Conservation (phyloP, 257 asterid species). For the Apocynum venetum region DNA sequence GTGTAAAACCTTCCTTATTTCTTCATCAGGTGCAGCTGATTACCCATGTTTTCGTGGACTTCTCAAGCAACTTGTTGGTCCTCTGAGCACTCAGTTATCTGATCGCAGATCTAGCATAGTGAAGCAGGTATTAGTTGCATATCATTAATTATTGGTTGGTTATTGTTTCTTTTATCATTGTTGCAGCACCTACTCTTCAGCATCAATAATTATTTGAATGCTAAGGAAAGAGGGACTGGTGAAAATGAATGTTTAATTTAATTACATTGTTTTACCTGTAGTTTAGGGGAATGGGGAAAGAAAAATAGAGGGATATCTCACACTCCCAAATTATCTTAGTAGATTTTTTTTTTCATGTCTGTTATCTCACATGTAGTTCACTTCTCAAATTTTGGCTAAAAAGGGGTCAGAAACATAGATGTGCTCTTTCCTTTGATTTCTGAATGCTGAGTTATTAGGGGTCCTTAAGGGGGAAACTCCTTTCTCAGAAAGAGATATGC, state of each 20-base stretch:
- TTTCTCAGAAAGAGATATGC: neutral
- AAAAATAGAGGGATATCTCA: neutral
- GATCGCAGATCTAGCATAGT: conserved; percentile 98
- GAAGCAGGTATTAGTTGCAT: conserved; percentile 62
- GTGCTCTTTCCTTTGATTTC: neutral
- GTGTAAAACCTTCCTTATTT: conserved; percentile 1
- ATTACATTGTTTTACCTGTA: neutral
- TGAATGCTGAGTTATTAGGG: neutral
- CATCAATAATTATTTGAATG: neutral
- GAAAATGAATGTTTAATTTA: neutral
- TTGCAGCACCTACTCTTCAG: neutral
- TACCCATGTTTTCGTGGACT: conserved; percentile 91
- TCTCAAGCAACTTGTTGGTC: conserved; percentile 84
- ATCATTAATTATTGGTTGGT: neutral
- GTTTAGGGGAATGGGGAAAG: neutral
- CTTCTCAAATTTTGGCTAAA: neutral
- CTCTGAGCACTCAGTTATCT: conserved; percentile 86
- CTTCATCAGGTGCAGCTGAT: conserved; percentile 76
- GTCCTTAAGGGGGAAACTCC: neutral
- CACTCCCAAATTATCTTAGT: neutral
- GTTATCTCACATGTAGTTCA: neutral
- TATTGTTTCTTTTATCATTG: neutral
- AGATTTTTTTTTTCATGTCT: neutral
- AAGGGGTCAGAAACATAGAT: neutral
- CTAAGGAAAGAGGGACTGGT: neutral